A percentile compares a stretch with the other conserved stretches of the same genome.
Conservation (phyloP, 768 basidiomycete genomes). For the Leccinum arenicola region DNA sequence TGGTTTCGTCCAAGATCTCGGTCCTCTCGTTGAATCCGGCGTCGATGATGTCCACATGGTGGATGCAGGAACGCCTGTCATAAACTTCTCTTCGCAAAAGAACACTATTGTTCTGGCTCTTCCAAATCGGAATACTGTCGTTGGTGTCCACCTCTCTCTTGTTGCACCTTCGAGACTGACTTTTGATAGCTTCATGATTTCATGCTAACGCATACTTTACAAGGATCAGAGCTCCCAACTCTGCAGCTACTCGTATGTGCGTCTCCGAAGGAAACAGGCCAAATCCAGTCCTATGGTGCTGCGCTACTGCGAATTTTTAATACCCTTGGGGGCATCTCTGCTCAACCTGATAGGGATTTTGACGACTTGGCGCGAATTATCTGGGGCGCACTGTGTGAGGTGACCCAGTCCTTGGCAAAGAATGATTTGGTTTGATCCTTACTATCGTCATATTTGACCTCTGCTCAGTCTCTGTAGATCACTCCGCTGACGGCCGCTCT, state of each 20-base stretch:
- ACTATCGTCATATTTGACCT: background rate
- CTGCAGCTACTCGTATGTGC: constrained; percentile 52
- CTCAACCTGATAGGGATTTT: constrained; percentile 21
- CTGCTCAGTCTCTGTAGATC: constrained; percentile 35
- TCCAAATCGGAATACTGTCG: constrained; percentile 56
- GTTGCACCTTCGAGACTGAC: constrained; percentile 3
- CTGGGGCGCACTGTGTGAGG: constrained; percentile 38
- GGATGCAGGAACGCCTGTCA: constrained; percentile 21
- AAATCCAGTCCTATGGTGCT: constrained; percentile 37
- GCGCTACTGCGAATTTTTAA: constrained; percentile 39
- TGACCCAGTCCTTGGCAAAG: constrained; percentile 37
- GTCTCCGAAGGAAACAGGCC: constrained; percentile 23
- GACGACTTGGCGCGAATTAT: constrained; percentile 23
- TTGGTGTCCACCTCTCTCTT: constrained; percentile 28
- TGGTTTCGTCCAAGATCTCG: constrained; percentile 10
- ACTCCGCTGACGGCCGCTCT: constrained; percentile 48
- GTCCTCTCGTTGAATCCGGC: constrained; percentile 18
- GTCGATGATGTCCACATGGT: constrained; percentile 36
- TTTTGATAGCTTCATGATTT: constrained; percentile 52
- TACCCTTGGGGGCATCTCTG: constrained; percentile 25
- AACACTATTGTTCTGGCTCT: constrained; percentile 35
- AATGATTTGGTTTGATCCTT: constrained; percentile 40
- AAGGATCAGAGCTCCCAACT: constrained; percentile 39
- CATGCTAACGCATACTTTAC: constrained; percentile 54
- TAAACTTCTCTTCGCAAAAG: constrained; percentile 24